Base-by-base conservation (phyloP, 805 yeast species). In the Vanderwaltozyma tropicalis region DNA sequence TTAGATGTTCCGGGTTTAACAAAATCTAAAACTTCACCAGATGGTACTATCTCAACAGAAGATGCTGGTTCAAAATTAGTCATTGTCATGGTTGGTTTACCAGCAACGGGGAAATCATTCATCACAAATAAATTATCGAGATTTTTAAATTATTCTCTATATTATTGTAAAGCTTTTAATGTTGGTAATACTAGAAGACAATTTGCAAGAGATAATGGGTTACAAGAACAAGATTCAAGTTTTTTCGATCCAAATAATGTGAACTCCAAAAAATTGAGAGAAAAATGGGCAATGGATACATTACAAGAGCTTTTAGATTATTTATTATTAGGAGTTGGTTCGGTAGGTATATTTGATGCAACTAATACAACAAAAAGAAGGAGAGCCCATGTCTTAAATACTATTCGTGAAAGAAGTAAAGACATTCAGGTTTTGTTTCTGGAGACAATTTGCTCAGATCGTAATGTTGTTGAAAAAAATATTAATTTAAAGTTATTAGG, bases 261-360 rank as follows among this genome's bases (percentile, higher is more conserved):
- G 29, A 64, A 72, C 12, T 75, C 80, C 14, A 74, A 74, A 3
- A 66, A 69, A 24, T 64, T 86, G 32, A 72, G 97, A 43, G 96
- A 89, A 52, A 74, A 81, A 57, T 92, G 97, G 97, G 98, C 98
- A 0, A 78, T 81, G 76, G 95, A 89, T 46, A 89, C 98, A 0
- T 64, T 89, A 40, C 89, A 86, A 42, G 82, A 80, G 50, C 62
- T 89, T 39, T 64, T 89, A 26, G 89, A 88, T 48, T 88, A 84
- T 60, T 71, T 92, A 4, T 57, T 87, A 34, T 69, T 74, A 12
- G 94, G 86, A 0, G 75, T 78, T 24, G 97, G 97, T 2, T 78
- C 88, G 5, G 96, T 89, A 8, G 98, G 96, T 2, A 85, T 89
- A 9, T 81, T 82, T 56, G 94, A 82, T 61, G 92, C 92, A 1